phyloP scores from a whole-genome alignment of 129 eudicot genomes.

The Arctium minus region DNA sequence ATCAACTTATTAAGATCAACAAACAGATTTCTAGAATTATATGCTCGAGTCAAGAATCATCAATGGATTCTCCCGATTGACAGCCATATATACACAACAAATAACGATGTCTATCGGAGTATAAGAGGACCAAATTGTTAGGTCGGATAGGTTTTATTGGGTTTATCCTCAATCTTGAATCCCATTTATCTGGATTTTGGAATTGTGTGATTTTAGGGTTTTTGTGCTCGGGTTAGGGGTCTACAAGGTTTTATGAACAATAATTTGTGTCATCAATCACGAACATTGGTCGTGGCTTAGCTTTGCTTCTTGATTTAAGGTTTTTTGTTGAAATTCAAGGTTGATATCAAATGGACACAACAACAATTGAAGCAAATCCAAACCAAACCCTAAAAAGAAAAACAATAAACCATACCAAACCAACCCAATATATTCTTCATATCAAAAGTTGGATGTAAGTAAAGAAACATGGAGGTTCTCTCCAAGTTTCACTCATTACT shows the following conservation, averaged over 20 bases:
- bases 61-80: not conserved
- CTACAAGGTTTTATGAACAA: not conserved
- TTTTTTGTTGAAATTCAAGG: not conserved
- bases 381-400: not conserved
- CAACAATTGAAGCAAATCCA: not conserved
- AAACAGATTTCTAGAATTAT: not conserved
- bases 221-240: not conserved
- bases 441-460: not conserved
- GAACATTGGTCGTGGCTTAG: not conserved
- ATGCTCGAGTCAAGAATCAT: not conserved
- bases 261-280: not conserved
- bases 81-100: not conserved
- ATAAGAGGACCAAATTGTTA: not conserved
- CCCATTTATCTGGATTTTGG: not conserved
- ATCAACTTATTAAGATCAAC: not conserved
- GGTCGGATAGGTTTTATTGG: not conserved
- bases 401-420: not conserved
- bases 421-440: not conserved
- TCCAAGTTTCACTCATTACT: not conserved
- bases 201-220: not conserved
- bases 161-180: not conserved
- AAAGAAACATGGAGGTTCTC: not conserved
- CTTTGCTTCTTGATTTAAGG: too few relatives aligned
- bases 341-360: not conserved
- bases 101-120: not conserved